Evolutionary conservation across 441 rosid genomes (phyloP).

Genomic region (Erysimum cheiri): DNA sequence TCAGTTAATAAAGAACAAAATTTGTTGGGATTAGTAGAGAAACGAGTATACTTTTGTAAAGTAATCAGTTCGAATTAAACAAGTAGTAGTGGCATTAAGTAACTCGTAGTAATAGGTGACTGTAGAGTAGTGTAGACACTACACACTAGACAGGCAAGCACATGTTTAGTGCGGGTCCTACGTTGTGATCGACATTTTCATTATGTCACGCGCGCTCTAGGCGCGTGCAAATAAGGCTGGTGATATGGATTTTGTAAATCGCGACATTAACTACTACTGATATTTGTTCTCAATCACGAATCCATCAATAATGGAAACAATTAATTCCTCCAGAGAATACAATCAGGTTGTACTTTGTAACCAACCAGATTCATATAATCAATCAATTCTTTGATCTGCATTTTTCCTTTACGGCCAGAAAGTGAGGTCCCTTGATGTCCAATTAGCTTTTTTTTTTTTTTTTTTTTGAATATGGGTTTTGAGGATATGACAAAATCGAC

Average conservation of each 20-base stretch:
- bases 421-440: slow-evolving; percentile 33
- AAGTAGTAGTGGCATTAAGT: neutral
- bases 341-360: slow-evolving; percentile 36
- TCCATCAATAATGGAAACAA: slow-evolving; percentile 3
- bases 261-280: neutral
- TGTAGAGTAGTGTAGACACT: neutral
- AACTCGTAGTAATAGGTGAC: neutral
- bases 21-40: slow-evolving; percentile 3
- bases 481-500: slow-evolving; percentile 33
- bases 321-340: slow-evolving; percentile 13
- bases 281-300: neutral
- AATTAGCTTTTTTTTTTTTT: neutral
- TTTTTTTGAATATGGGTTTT: neutral
- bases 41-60: neutral
- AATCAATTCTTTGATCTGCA: slow-evolving; percentile 31
- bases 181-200: neutral
- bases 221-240: neutral
- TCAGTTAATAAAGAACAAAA: neutral
- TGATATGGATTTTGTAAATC: neutral
- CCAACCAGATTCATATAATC: slow-evolving; percentile 35
- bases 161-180: slow-evolving; percentile 7
- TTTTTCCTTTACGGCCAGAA: slow-evolving; percentile 18
- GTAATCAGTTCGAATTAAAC: neutral
- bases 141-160: neutral
- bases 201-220: neutral